Evolutionary conservation across 768 basidiomycete genomes (phyloP), one percentile per base, ranked within the genome.

Genomic region (Filobasidium floriforme): DNA sequence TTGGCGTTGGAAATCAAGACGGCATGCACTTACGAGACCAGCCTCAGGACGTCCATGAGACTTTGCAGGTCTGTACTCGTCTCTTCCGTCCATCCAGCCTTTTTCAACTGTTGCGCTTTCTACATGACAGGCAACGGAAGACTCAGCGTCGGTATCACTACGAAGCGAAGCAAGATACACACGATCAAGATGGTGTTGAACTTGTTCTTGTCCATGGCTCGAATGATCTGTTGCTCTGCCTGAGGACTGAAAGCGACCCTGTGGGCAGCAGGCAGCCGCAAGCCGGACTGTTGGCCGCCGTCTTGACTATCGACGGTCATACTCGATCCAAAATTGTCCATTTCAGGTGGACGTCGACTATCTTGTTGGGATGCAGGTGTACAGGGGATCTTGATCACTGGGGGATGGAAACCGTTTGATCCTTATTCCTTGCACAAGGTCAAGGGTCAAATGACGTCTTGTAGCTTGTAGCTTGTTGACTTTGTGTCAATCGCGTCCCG

Each of bases 21-120:
- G 18, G 37, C 32, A 44, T 59, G 49, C 54, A 59, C 59, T 63
- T 41, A 28, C 59, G 61, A 60, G 44, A 63, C 62, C 19, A 68
- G 41, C 6, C 44, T 19, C 46, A 68, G 41, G 24, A 68, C 46
- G n/a, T 37, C 43, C 67, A 68, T 68, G 18, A 68, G 28, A 32
- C 62, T 62, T 11, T 57, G 40, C 10, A 63, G 51, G 41, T 68
- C 67, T 41, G 51, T 29, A 32, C 62, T 68, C 44, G 61, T 68
- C n/a, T 60, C 44, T 41, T 68, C 67, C 40, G 61, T 68, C 67
- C 59, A 60, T n/a, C 67, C 67, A 6, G 55, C 59, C 14, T 55
- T 49, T 32, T 62, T 55, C 11, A 68, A 26, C 28, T 37, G 15
- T 14, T 68, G 52, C n/a, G 62, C 67, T 46, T 60, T 46, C 19